These are phyloP conservation scores for Pseudogymnoascus verrucosus DNA, from an alignment of 2,329 filamentous ascomycete species.

Conservation along the genomic window DNA sequence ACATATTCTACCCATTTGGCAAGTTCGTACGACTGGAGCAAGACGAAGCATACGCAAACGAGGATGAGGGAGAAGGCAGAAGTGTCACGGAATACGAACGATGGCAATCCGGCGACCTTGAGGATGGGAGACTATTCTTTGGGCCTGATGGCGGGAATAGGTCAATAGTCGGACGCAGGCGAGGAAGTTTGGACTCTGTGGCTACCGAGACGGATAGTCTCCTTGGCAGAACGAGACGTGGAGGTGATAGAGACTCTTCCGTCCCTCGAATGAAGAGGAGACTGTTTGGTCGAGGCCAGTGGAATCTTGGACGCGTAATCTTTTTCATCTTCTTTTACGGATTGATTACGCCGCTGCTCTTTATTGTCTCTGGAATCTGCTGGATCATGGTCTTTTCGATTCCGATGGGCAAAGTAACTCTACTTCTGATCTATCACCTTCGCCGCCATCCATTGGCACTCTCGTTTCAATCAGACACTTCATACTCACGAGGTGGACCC, in stretches of 20 bases:
- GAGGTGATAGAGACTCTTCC: conserved; percentile 34
- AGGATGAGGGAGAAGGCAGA: conserved; percentile 90
- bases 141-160: conserved; percentile 62
- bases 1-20: conserved; percentile 93
- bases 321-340: conserved; percentile 97
- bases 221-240: conserved; percentile 58
- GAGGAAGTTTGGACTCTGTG: conserved; percentile 80
- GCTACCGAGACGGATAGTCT: conserved; percentile 83
- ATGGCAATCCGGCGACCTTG: conserved; percentile 95
- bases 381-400: conserved; percentile 98
- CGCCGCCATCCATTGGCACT: conserved; percentile 86
- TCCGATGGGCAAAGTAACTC: conserved; percentile 93
- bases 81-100: conserved; percentile 98
- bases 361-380: conserved; percentile 79
- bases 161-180: conserved; percentile 76
- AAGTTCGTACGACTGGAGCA: conserved; percentile 90
- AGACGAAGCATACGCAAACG: conserved; percentile 88
- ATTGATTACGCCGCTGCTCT: conserved; percentile 75
- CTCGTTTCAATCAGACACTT: conserved; percentile 82
- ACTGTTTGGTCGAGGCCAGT: conserved; percentile 89
- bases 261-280: conserved; percentile 60
- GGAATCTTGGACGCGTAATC: conserved; percentile 88
- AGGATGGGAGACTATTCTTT: conserved; percentile 93
- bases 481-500: conserved; percentile 62
- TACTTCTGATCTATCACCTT: conserved; percentile 83